These are phyloP conservation scores for Trypanosoma avium DNA, from an alignment of 208 protist species.

Conservation along the genomic window DNA sequence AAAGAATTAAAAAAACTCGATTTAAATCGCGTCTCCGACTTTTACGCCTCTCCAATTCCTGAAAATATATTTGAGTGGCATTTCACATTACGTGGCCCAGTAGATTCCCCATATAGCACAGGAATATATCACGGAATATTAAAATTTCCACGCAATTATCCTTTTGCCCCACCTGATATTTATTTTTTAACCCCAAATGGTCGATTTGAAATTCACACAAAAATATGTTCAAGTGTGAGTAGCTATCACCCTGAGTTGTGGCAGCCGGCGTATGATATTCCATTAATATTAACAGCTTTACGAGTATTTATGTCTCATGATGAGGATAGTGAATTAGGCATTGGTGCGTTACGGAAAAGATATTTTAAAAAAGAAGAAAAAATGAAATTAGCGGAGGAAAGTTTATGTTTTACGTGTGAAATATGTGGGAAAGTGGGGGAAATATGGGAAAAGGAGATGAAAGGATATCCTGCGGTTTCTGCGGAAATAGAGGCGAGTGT, in stretches of 20 bases:
- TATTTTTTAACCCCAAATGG: constrained; percentile 89
- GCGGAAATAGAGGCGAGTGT: constrained; percentile 16
- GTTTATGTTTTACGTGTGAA: constrained; percentile 47
- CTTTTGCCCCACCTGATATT: constrained; percentile 85
- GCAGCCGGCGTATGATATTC: constrained; percentile 76
- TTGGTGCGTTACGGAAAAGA: constrained; percentile 56
- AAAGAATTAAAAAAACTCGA: constrained; percentile 57
- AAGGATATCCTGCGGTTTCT: constrained; percentile 33
- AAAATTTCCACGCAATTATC: constrained; percentile 82
- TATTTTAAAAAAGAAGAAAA: constrained; percentile 44
- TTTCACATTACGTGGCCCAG: constrained; percentile 95
- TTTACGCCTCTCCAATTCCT: constrained; percentile 60
- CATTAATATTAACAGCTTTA: constrained; percentile 64
- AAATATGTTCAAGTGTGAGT: constrained; percentile 89
- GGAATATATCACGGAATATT: constrained; percentile 90
- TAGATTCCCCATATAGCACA: constrained; percentile 47
- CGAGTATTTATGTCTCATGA: constrained; percentile 85
- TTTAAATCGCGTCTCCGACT: constrained; percentile 60
- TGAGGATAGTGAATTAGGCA: constrained; percentile 69
- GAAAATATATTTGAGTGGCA: constrained; percentile 99
- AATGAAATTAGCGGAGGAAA: constrained; percentile 38
- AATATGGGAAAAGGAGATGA: constrained; percentile 54
- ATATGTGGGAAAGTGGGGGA: constrained; percentile 33
- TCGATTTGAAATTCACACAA: constrained; percentile 72
- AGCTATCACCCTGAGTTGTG: constrained; percentile 91